Conservation (phyloP, 2,329 filamentous ascomycete species). For the Phialophora verrucosa region DNA sequence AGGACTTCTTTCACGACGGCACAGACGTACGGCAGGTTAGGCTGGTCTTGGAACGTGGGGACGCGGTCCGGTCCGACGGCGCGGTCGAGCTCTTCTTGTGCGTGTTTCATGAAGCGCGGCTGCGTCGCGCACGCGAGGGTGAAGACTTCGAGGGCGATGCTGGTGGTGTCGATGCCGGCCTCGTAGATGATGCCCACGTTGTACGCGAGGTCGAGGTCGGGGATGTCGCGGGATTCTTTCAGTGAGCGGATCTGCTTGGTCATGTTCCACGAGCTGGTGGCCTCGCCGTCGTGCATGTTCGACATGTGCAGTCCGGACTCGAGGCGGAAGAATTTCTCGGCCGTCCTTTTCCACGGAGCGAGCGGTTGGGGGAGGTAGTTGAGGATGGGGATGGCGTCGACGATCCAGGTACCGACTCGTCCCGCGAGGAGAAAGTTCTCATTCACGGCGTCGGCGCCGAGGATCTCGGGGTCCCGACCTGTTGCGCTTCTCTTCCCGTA, state of each 20-base stretch:
- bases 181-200: constrained; percentile 48
- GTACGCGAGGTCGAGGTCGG: constrained; percentile 52
- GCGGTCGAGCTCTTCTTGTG: constrained; percentile 45
- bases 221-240: constrained; percentile 51
- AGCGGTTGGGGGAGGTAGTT: constrained; percentile 53
- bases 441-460: constrained; percentile 55
- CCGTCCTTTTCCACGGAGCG: constrained; percentile 53
- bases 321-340: constrained; percentile 38
- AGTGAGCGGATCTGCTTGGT: constrained; percentile 30
- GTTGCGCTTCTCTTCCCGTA: constrained; percentile 55
- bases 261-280: constrained; percentile 38
- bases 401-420: constrained; percentile 55
- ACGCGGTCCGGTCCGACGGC: constrained; percentile 41
- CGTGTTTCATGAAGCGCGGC: constrained; percentile 32
- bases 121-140: constrained; percentile 41
- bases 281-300: constrained; percentile 26
- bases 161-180: constrained; percentile 43
- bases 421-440: constrained; percentile 57
- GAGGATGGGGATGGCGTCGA: constrained; percentile 53
- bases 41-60: constrained; percentile 46
- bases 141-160: constrained; percentile 43
- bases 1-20: constrained; percentile 44
- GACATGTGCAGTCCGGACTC: constrained; percentile 39
- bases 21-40: constrained; percentile 43
- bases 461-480: constrained; percentile 52